Conservation (phyloP, 257 asterid genomes). For the Solanum pinnatisectum region DNA sequence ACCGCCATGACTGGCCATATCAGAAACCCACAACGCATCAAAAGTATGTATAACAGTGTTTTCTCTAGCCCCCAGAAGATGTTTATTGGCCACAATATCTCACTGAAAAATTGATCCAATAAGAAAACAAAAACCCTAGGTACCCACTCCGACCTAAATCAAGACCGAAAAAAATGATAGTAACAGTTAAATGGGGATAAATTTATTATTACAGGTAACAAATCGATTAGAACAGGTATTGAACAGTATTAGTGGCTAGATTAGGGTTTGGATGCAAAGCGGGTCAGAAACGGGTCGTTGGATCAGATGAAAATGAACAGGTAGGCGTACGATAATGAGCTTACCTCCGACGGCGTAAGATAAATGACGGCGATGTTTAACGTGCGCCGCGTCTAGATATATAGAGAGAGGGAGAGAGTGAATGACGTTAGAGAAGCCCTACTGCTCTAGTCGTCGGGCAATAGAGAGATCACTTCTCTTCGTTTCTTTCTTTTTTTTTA, state of each 20-base stretch:
- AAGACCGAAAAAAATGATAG: background rate
- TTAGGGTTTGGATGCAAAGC: background rate
- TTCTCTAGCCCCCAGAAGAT: slow-evolving; percentile 17
- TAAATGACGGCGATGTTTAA: slow-evolving; percentile 29
- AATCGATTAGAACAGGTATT: slow-evolving; percentile 4
- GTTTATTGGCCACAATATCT: background rate
- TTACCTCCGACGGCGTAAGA: slow-evolving; percentile 47
- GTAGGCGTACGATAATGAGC: slow-evolving; percentile 15
- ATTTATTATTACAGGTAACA: background rate
- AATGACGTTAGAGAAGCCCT: slow-evolving; percentile 37
- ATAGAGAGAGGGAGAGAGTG: slow-evolving; percentile 15
- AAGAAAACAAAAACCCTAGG: slow-evolving; percentile 29
- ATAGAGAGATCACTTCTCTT: slow-evolving; percentile 12
- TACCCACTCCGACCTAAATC: background rate
- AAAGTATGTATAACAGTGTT: slow-evolving; percentile 33
- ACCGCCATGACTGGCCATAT: slow-evolving; percentile 81
- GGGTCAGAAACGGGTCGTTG: slow-evolving; percentile 1
- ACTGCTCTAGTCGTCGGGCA: slow-evolving; percentile 34
- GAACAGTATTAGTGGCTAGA: background rate
- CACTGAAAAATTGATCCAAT: background rate
- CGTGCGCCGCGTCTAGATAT: slow-evolving; percentile 36
- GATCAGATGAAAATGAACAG: background rate
- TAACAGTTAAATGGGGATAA: background rate
- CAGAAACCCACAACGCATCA: slow-evolving; percentile 63
- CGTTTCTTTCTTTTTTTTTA: background rate